Evolutionary conservation across 441 rosid genomes (phyloP), one percentile per base, ranked within the genome.

Genomic region (Iberis amara): DNA sequence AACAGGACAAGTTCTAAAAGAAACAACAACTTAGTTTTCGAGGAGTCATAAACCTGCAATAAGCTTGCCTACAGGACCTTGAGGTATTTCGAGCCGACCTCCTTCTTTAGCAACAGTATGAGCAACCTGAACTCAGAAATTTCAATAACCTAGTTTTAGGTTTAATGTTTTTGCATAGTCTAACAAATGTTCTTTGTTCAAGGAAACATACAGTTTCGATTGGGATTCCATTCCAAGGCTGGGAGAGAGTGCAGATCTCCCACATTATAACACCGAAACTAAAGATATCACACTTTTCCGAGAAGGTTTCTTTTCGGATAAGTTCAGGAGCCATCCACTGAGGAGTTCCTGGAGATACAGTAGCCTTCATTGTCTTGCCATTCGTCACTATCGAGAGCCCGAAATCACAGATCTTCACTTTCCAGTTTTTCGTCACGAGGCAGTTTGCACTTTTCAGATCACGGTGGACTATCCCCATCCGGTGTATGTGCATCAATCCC

Each of bases 321-420:
- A 89, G 87, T 62, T 84, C 96, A 11, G 97, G 97, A 57, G 94
- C 97, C 85, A 84, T 79, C 89, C 91, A 89, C 58, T 80, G 80
- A 0, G 94, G 94, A 36, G 95, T 89, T 70, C 97, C 97, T 2
- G 86, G 94, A 52, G 90, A 72, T 12, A 81, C 74, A 11, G 71
- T 59, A 66, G 79, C 85, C 50, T 64, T 68, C 63, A 75, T 64
- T 48, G 75, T 63, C 30, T 38, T 56, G 12, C 65, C 73, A 3
- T 69, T 63, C 85, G 83, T 80, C 55, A 70, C 70, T 66, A 75
- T 78, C 1, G 65, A 51, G 35, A 61, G 81, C 47, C 95, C 92
- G 45, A 89, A 85, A 69, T 85, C 88, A 47, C 96, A 85, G 23
- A 89, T 77, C 80, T 89, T 89, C 11, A 81, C 82, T 4, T 76